phyloP scores from a whole-genome alignment of 306 rosid genomes.

The Vigna nakashimae region DNA sequence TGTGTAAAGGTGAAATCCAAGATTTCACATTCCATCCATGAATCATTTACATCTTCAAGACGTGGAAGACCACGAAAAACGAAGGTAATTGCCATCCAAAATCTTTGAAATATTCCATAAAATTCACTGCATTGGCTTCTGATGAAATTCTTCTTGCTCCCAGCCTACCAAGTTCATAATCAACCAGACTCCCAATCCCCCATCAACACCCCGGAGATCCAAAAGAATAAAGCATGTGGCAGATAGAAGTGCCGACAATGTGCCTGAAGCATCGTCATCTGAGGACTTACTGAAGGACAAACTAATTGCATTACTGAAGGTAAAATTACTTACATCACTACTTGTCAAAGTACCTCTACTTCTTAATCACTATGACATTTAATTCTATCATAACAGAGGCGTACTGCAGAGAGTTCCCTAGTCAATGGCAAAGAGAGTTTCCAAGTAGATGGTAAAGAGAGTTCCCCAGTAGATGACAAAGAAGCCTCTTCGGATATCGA shows the following conservation, averaged over 20 bases:
- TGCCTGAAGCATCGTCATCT: neutral
- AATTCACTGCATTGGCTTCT: neutral
- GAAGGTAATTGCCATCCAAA: neutral
- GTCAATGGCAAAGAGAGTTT: neutral
- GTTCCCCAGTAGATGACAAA: neutral
- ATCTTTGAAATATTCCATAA: neutral
- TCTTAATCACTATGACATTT: neutral
- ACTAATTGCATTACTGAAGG: neutral
- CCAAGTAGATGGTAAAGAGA: slow-evolving; percentile 5
- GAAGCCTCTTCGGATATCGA: slow-evolving; percentile 1
- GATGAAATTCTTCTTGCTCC: slow-evolving; percentile 19
- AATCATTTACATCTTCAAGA: neutral
- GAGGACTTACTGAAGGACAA: slow-evolving; percentile 17
- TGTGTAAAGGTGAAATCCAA: neutral
- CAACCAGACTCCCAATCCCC: neutral
- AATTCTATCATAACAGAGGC: neutral
- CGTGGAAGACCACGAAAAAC: slow-evolving; percentile 1
- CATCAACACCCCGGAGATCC: slow-evolving; percentile 19
- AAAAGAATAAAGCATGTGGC: slow-evolving; percentile 28
- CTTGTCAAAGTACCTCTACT: neutral
- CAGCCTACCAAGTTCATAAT: slow-evolving; percentile 13
- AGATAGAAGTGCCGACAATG: neutral
- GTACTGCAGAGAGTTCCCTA: neutral
- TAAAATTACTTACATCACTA: slow-evolving; percentile 7
- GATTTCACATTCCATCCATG: neutral